phyloP scores from a whole-genome alignment of 805 yeast species.

The Metschnikowia aberdeeniae region DNA sequence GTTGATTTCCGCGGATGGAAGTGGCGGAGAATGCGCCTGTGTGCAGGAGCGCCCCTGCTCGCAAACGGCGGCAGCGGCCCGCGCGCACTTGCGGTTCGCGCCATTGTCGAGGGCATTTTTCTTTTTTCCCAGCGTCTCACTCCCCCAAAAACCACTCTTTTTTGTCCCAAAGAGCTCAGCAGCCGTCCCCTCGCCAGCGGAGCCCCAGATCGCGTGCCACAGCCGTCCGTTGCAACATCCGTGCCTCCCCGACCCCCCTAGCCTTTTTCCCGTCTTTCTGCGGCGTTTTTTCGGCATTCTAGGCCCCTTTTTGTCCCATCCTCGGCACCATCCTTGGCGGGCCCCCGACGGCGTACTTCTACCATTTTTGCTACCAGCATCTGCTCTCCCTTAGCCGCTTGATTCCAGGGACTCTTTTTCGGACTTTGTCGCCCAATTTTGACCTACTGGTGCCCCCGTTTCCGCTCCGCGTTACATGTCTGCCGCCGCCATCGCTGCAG shows the following conservation, averaged over 20 bases:
- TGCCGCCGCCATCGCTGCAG: conserved; percentile 40
- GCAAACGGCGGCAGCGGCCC: background rate
- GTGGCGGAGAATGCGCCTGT: too few species aligned
- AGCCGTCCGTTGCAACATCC: background rate
- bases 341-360: background rate
- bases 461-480: conserved; percentile 15
- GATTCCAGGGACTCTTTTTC: background rate
- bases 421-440: background rate
- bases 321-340: background rate
- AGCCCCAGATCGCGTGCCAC: conserved; percentile 1
- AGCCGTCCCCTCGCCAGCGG: conserved; percentile 3
- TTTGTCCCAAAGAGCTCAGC: conserved; percentile 4
- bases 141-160: conserved; percentile 4
- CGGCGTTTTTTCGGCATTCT: background rate
- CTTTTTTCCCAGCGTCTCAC: conserved; percentile 2
- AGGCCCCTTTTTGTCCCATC: background rate
- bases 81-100: conserved; percentile 3
- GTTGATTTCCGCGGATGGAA: too few species aligned
- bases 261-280: background rate
- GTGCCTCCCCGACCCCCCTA: background rate
- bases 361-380: background rate
- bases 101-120: conserved; percentile 1
- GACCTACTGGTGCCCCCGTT: background rate
- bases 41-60: too few species aligned
- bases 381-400: background rate